Percentiles rank a stretch among this genome's conserved stretches.
phyloP scores from a whole-genome alignment of 768 basidiomycete species.

The Phlebiopsis flavidoalba region DNA sequence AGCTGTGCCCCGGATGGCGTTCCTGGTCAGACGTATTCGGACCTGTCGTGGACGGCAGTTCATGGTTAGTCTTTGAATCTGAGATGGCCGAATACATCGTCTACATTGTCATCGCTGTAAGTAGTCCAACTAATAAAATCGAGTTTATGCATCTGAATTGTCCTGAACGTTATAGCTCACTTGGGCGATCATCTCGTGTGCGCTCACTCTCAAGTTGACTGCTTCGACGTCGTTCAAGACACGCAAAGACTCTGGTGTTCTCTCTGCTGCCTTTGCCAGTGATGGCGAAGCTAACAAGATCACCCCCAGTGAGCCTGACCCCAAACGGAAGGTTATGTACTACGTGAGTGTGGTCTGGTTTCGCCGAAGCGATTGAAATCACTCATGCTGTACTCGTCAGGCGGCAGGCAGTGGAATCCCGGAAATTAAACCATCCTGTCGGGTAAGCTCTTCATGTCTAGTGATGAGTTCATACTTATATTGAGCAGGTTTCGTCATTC shows the following conservation, averaged over 20 bases:
- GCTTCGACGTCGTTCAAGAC: conserved; percentile 86
- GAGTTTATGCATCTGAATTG: not conserved
- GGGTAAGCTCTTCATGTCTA: conserved; percentile 35
- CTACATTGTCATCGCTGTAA: conserved; percentile 75
- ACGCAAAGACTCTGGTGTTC: conserved; percentile 81
- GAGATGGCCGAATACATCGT: conserved; percentile 56
- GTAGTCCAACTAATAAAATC: not conserved
- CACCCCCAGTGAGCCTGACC: conserved; percentile 18
- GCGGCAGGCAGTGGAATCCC: conserved; percentile 96
- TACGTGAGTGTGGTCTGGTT: conserved; percentile 50
- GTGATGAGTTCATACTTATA: conserved; percentile 6
- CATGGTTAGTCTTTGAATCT: conserved; percentile 29
- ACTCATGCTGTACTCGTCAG: conserved; percentile 26
- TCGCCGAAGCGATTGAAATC: too few relatives aligned
- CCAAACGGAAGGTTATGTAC: conserved; percentile 69
- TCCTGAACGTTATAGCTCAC: conserved; percentile 41
- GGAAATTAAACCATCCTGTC: conserved; percentile 94
- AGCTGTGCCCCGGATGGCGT: conserved; percentile 63
- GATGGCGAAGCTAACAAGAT: conserved; percentile 18
- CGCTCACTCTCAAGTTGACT: conserved; percentile 85
- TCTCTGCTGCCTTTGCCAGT: conserved; percentile 40
- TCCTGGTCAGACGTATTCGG: conserved; percentile 65
- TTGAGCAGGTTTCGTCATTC: conserved; percentile 82
- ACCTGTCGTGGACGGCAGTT: conserved; percentile 25
- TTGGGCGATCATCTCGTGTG: conserved; percentile 65